These are phyloP conservation scores for Calycina marina DNA, from an alignment of 2,329 filamentous ascomycete species.

Conservation along the genomic window DNA sequence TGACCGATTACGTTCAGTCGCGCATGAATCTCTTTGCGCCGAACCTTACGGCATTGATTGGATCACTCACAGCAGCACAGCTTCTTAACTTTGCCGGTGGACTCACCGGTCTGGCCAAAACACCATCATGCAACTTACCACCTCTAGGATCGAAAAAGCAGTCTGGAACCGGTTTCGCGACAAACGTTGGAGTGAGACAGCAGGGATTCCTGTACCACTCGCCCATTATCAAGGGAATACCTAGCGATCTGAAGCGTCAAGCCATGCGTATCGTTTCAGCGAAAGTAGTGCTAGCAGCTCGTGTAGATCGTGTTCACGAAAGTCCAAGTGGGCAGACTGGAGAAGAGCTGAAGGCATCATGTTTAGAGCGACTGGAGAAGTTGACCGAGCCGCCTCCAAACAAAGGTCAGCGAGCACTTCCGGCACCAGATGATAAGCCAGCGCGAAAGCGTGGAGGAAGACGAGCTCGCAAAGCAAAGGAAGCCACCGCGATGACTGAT, in stretches of 20 bases:
- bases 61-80: constrained; percentile 85
- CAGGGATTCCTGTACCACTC: constrained; percentile 92
- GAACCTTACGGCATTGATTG: constrained; percentile 80
- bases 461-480: constrained; percentile 85
- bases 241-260: constrained; percentile 77
- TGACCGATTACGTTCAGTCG: constrained; percentile 91
- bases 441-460: constrained; percentile 83
- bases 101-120: constrained; percentile 75
- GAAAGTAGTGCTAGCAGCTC: constrained; percentile 85
- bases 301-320: constrained; percentile 75
- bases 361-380: constrained; percentile 78
- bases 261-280: constrained; percentile 89
- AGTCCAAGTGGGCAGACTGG: constrained; percentile 72
- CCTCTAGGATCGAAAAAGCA: constrained; percentile 85
- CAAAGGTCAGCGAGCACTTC: constrained; percentile 73
- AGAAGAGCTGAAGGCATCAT: constrained; percentile 67
- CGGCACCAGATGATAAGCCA: constrained; percentile 90
- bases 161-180: constrained; percentile 67
- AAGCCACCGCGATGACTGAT: constrained; percentile 93
- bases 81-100: constrained; percentile 92
- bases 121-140: constrained; percentile 82
- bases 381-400: constrained; percentile 84
- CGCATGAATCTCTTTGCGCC: constrained; percentile 94
- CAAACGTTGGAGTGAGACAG: constrained; percentile 79
- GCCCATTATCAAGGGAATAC: constrained; percentile 72